Percentiles rank a stretch among this genome's conserved stretches.
Evolutionary conservation across 225 moss, liverwort and hornwort species (phyloP).

Genomic region (Polytrichum formosum): DNA sequence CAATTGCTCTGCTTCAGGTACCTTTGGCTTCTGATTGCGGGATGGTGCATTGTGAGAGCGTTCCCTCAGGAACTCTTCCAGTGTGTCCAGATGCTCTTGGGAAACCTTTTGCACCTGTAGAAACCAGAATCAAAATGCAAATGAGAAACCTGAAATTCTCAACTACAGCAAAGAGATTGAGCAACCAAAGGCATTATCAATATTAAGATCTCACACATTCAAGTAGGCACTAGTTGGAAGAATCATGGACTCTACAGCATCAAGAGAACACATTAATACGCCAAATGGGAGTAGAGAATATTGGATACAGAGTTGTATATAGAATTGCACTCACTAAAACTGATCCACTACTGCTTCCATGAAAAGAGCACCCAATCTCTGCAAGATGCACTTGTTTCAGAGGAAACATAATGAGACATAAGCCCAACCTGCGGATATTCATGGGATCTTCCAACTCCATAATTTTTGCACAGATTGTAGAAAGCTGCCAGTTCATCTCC

Average conservation of each 20-base stretch:
- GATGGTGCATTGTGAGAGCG: not conserved
- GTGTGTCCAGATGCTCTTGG: slow-evolving; percentile 15
- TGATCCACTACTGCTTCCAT: too few relatives aligned
- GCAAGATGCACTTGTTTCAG: too few relatives aligned
- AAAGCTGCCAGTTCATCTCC: slow-evolving; percentile 34
- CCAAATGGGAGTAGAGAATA: too few relatives aligned
- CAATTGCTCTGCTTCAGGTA: slow-evolving; percentile 6
- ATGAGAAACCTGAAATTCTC: not conserved
- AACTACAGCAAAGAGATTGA: too few relatives aligned
- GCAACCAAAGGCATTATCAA: too few relatives aligned
- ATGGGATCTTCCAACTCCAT: slow-evolving; percentile 52
- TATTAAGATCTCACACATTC: too few relatives aligned
- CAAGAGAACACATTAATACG: too few relatives aligned
- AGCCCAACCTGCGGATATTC: slow-evolving; percentile 47
- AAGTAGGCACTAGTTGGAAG: too few relatives aligned
- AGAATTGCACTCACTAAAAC: too few relatives aligned
- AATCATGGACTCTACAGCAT: too few relatives aligned
- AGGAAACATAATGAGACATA: not conserved
- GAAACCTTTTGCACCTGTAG: slow-evolving; percentile 20
- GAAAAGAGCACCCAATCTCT: too few relatives aligned
- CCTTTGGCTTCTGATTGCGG: slow-evolving; percentile 1
- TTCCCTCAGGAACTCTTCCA: slow-evolving; percentile 12
- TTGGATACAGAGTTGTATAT: too few relatives aligned
- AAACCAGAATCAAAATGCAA: slow-evolving; percentile 19
- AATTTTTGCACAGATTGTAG: slow-evolving; percentile 49